Base-by-base conservation (phyloP, 305 asterid species). In the Nicotiana rustica region DNA sequence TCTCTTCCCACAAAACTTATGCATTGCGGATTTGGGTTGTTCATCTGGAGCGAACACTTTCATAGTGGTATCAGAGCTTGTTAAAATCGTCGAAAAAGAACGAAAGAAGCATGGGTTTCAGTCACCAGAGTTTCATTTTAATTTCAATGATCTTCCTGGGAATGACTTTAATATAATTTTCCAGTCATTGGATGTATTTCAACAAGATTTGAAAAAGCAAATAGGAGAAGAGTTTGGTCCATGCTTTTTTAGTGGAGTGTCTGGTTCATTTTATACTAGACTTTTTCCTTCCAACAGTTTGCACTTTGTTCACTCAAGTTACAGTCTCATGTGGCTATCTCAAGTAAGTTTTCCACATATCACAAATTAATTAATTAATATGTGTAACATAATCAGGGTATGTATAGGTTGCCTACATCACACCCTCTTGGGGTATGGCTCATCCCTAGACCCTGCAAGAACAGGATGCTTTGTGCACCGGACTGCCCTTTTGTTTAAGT, bases 301-400 rank as follows among this genome's bases (percentile, higher is more conserved):
- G 17, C 91, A 91, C 82, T 91, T 91, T 80, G 85, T 89, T 55
- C 91, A 91, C 69, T 91, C 95, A 31, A 88, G 92, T 55, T 90
- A 87, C 78, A 88, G 94, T 66, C 96, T 92, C 85, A 86, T 85
- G 89, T 92, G 94, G 95, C 87, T 90, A 3, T 92, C 95, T 82
- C 86, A 85, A 87, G 93, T 89, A 87, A 21, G 41, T 68, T 68
- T 36, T 29, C 18, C 17, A 7, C 25, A 59, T 59, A 17, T n/a
- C 29, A 18, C 35, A 4, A 38, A 4, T 18, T 38, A 69, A 35
- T 67, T 67, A 6, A 38, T 38, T 38, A 38, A 38, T 38, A 41
- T 2, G 2, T 41, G 10, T 7, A 41, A 41, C 10, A 41, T 8
- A 41, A 1, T 41, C 44, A 36, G 2, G 36, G 35, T 33, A 33